Conservation (phyloP, 306 rosid genomes). For the Abrus precatorius region DNA sequence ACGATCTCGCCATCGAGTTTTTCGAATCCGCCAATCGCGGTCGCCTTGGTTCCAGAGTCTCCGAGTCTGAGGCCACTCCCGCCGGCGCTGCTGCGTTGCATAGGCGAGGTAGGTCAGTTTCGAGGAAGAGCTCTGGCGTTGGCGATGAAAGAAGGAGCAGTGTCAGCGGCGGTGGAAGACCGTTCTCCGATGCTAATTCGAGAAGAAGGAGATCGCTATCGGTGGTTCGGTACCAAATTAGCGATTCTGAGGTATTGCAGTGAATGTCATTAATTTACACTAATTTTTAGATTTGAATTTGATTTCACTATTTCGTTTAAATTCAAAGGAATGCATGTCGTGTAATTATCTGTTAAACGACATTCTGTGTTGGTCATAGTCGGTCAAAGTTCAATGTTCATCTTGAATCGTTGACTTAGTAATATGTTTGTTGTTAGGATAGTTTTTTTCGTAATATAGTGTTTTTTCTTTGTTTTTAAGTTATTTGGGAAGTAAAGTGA, state of each 20-base stretch:
- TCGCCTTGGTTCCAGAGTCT: constrained; percentile 54
- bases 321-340: constrained; percentile 6
- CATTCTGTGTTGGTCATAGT: neutral
- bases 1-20: constrained; percentile 86
- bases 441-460: neutral
- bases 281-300: constrained; percentile 4
- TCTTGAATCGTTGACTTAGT: constrained; percentile 18
- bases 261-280: neutral
- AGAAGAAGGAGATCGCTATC: constrained; percentile 88
- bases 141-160: constrained; percentile 59
- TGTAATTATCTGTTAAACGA: neutral
- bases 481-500: constrained; percentile 14
- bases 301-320: neutral
- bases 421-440: neutral
- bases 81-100: constrained; percentile 47
- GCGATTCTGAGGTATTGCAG: constrained; percentile 87
- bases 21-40: constrained; percentile 82
- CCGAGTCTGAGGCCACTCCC: constrained; percentile 57
- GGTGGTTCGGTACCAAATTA: constrained; percentile 83
- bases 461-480: neutral
- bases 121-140: constrained; percentile 69
- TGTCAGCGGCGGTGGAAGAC: constrained; percentile 56
- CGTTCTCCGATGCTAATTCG: constrained; percentile 63
- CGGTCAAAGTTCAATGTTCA: constrained; percentile 20
- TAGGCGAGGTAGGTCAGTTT: constrained; percentile 95